Base-by-base conservation (phyloP, 2,329 filamentous ascomycete species). In the Chaetomiaceae sp. region DNA sequence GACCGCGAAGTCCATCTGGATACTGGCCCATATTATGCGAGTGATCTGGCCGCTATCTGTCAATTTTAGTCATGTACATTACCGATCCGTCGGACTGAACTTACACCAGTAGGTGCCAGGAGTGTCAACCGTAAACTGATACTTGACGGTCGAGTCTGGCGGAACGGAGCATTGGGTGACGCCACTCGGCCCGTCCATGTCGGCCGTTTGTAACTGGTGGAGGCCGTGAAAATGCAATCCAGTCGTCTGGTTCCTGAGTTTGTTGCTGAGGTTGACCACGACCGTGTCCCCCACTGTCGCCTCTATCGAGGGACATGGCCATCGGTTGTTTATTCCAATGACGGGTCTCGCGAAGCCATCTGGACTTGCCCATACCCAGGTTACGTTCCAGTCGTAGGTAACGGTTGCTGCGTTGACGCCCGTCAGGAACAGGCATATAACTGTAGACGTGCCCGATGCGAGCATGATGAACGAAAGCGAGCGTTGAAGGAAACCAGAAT, bases 11-110 rank as follows among this genome's bases (percentile, higher is more conserved):
- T n/a, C 84, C 84, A 64, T 87, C 84, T 0, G 83, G 81, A 60
- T 86, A 87, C 62, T 86, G 82, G 2, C 77, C 81, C 68, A 77
- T 76, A 51, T 77, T 74, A 65, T 87, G 84, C 1, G 80, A 84
- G 66, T 87, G 84, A 58, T 85, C 71, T 75, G 52, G 36, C 11
- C 20, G 3, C 13, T 16, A 14, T 18, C 20, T 37, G 42, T 63
- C 32, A 61, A 53, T 42, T 10, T 13, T 14, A n/a, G 27, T 8
- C 27, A 30, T 11, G 16, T 14, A 16, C n/a, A 16, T 14, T 14
- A 34, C 16, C 11, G 14, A 11, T n/a, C n/a, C 13, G 23, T 9
- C 18, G 9, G 10, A 27, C 10, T 20, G 9, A 11, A 61, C 66
- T 32, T 68, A 73, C 72, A 77, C 75, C 74, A 77, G 50, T 69